phyloP scores from a whole-genome alignment of 176 grass and related monocot genomes.

The Oryza punctata region DNA sequence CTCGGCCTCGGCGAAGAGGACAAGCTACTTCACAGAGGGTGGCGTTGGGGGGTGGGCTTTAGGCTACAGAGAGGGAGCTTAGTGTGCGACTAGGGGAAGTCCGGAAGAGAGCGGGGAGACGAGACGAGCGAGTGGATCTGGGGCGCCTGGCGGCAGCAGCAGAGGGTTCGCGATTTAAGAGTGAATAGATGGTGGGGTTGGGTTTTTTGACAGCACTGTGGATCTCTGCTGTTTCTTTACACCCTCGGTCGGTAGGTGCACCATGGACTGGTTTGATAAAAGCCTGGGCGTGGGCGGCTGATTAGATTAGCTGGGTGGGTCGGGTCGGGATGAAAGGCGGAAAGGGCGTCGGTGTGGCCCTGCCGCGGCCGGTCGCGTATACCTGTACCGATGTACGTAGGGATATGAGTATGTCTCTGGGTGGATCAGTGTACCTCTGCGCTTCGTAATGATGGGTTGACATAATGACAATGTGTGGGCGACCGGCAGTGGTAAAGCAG shows the following conservation, averaged over 20 bases:
- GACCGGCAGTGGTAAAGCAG: not conserved
- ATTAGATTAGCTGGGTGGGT: not conserved
- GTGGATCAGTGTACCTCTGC: not conserved
- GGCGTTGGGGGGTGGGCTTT: conserved; percentile 20
- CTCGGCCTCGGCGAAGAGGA: conserved; percentile 40
- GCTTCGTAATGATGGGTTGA: conserved; percentile 1
- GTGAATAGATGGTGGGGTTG: not conserved
- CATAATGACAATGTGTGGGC: too few relatives aligned
- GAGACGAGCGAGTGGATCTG: conserved; percentile 17
- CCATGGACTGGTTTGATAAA: conserved; percentile 26
- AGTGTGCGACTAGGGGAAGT: not conserved
- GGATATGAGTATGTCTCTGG: conserved; percentile 43
- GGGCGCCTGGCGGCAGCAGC: not conserved
- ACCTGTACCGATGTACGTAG: conserved; percentile 18
- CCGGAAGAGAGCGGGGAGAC: not conserved
- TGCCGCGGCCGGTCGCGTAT: not conserved
- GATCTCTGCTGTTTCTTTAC: conserved; percentile 34
- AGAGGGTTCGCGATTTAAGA: conserved; percentile 27
- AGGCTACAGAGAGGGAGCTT: not conserved
- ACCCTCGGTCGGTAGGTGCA: conserved; percentile 42
- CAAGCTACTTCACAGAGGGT: conserved; percentile 17
- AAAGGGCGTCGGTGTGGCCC: not conserved
- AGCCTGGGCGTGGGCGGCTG: not conserved
- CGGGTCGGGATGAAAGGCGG: not conserved
- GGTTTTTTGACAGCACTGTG: not conserved